Evolutionary conservation across 768 basidiomycete species (phyloP).

Genomic region (Rhizopogon vulgaris): DNA sequence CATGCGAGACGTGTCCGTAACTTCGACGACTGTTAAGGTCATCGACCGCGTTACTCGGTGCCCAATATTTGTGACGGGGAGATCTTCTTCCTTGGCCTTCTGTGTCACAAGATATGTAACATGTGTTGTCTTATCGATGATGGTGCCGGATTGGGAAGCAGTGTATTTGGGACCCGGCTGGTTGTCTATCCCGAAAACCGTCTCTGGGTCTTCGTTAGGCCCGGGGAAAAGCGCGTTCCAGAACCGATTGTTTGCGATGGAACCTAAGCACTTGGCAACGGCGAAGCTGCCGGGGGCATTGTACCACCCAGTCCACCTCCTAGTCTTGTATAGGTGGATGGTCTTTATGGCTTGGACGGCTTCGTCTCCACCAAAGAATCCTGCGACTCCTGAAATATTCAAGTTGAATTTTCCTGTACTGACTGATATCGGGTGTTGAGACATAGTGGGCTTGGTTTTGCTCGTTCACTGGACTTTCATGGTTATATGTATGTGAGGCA

Average conservation of each 20-base stretch:
- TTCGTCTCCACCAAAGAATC: conserved; percentile 27
- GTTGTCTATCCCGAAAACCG: conserved; percentile 23
- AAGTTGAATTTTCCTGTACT: conserved; percentile 8
- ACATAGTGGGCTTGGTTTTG: neutral
- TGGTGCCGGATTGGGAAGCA: conserved; percentile 63
- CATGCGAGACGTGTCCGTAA: conserved; percentile 4
- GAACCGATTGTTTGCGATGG: conserved; percentile 17
- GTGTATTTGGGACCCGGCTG: conserved; percentile 57
- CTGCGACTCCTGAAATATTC: conserved; percentile 22
- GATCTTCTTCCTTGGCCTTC: neutral
- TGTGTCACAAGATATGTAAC: conserved; percentile 47
- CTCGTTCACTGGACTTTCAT: neutral
- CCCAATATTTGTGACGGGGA: neutral
- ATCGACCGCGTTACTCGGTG: neutral
- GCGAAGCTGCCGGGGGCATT: conserved; percentile 27
- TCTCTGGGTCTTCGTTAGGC: conserved; percentile 17
- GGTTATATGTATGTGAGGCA: neutral
- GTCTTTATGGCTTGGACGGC: conserved; percentile 26
- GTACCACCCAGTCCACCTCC: conserved; percentile 30
- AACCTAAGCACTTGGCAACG: conserved; percentile 28
- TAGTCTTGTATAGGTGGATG: conserved; percentile 25
- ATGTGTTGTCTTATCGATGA: conserved; percentile 39
- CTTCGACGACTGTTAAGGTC: conserved; percentile 11
- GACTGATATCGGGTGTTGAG: neutral
- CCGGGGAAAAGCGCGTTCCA: conserved; percentile 31